Evolutionary conservation across 148 eudicot species (phyloP).

Genomic region (Suaeda aralocaspica): DNA sequence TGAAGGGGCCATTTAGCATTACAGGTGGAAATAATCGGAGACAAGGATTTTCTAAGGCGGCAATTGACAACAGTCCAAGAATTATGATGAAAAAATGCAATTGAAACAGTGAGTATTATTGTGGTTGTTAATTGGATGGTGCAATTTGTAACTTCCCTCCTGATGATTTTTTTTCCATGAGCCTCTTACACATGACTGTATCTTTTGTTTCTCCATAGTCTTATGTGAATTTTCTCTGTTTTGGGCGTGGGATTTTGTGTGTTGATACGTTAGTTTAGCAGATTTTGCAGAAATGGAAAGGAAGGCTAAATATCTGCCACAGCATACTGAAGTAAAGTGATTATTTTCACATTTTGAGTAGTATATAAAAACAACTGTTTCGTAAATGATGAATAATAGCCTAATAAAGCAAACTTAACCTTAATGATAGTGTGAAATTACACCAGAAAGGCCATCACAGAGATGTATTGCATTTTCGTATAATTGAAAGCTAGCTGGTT

Average conservation of each 20-base stretch:
- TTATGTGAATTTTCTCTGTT: background rate
- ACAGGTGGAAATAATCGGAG: conserved; percentile 37
- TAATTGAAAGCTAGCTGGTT: too few relatives aligned
- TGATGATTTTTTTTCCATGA: conserved; percentile 30
- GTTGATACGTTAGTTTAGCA: background rate
- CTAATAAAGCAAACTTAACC: too few relatives aligned
- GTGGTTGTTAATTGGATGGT: conserved; percentile 52
- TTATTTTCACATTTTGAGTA: background rate
- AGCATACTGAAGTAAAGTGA: background rate
- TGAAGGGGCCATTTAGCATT: conserved; percentile 1
- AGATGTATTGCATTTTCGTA: too few relatives aligned
- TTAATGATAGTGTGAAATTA: too few relatives aligned
- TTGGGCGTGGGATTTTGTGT: background rate
- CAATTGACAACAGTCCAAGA: conserved; percentile 44
- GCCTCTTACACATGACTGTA: background rate
- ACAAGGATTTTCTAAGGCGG: conserved; percentile 34
- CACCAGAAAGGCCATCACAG: too few relatives aligned
- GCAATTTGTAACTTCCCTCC: conserved; percentile 37
- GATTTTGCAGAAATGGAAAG: background rate
- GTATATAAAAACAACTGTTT: too few relatives aligned
- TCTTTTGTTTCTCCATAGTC: conserved; percentile 14
- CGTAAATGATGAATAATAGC: too few relatives aligned
- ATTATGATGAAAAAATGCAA: conserved; percentile 45
- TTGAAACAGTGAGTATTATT: conserved; percentile 41
- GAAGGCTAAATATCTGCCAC: background rate